Evolutionary conservation across 1,284 basidiomycete genomes (phyloP), one percentile per base, ranked within the genome.

Genomic region (Cerioporus squamosus): DNA sequence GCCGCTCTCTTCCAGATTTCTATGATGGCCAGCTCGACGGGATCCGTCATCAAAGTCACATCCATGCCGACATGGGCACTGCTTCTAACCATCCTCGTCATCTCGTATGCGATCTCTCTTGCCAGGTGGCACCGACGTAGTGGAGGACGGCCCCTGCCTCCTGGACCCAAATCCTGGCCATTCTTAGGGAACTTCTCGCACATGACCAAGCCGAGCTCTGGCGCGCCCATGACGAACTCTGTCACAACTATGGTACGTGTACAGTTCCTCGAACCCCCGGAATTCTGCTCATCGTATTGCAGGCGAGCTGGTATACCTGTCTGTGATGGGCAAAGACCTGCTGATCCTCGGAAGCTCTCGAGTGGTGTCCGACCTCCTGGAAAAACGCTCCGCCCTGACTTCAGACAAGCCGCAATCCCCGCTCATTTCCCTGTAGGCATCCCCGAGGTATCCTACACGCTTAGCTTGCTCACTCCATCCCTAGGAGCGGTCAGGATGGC

Each of bases 251-350:
- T 22, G 49, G 49, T 51, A 23, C 40, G n/a, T n/a, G n/a, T 4
- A 3, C 14, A 6, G 33, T 3, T 36, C 3, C 1, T 18, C 40
- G 14, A 22, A 6, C 5, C 5, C 9, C 5, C 12, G n/a, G n/a
- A 5, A 10, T 22, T 7, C 40, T 8, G 40, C 17, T 46, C 15
- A 46, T 9, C 7, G 15, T 24, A 15, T 5, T 20, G 4, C 20
- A 57, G 55, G 49, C 18, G 51, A 53, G 3, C 9, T 61, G 3
- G 44, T 61, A 8, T 38, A 57, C 26, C 9, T 57, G n/a, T 40
- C 33, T 4, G 22, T 52, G 5, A 26, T 60, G 5, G 53, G 54
- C 0, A 49, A 53, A 15, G 40, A 31, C 17, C 36, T 53, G 14
- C 10, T 53, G 15, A 17, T 60, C n/a, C 36, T 57, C 15, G 51